Percentiles rank a stretch among this genome's conserved stretches.
phyloP scores from a whole-genome alignment of 345 rosid species.

The Conringia planisiliqua region DNA sequence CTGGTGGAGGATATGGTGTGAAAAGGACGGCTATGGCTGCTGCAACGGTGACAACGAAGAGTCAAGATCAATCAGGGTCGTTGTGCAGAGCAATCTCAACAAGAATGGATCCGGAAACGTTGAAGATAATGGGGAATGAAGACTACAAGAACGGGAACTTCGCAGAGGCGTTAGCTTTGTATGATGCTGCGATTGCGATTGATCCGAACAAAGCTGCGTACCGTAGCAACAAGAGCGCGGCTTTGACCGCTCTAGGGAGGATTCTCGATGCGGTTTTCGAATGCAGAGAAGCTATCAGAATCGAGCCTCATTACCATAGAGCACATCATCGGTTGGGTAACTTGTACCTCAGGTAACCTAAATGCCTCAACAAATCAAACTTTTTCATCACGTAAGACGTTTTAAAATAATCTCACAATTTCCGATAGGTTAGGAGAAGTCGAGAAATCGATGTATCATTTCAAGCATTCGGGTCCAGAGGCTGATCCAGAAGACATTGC shows the following conservation, averaged over 20 bases:
- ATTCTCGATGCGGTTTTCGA: constrained; percentile 86
- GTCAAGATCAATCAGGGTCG: constrained; percentile 39
- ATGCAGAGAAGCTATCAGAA: constrained; percentile 84
- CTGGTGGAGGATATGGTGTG: constrained; percentile 52
- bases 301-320: constrained; percentile 81
- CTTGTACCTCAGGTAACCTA: constrained; percentile 66
- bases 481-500: constrained; percentile 70
- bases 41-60: constrained; percentile 29
- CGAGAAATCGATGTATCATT: constrained; percentile 82
- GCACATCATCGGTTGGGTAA: constrained; percentile 93
- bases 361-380: not conserved
- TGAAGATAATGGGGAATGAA: constrained; percentile 95
- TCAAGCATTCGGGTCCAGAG: constrained; percentile 80
- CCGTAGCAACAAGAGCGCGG: constrained; percentile 91
- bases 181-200: constrained; percentile 89
- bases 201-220: constrained; percentile 87
- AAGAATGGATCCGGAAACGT: constrained; percentile 89
- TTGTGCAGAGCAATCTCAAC: constrained; percentile 84
- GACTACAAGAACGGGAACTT: constrained; percentile 93
- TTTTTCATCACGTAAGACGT: not conserved
- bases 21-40: constrained; percentile 35
- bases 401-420: not conserved
- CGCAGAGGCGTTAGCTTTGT: constrained; percentile 81
- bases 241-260: constrained; percentile 79
- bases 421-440: constrained; percentile 72